Evolutionary conservation across 192 early-diverging fungal genomes (phyloP).

Genomic region (Linderina pennispora): DNA sequence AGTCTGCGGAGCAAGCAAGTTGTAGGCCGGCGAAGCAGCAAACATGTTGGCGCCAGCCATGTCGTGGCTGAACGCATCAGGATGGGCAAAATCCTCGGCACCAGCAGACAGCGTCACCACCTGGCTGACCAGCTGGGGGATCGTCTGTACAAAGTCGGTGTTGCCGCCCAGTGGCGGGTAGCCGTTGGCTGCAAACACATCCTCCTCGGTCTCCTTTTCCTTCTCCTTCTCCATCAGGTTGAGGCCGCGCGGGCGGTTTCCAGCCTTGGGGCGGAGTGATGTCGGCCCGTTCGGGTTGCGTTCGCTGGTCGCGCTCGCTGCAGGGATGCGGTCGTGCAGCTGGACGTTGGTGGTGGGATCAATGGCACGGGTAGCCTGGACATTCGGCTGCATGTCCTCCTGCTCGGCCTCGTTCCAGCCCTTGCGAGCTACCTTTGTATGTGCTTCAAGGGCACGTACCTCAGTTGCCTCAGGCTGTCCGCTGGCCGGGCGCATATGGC

Average conservation of each 20-base stretch:
- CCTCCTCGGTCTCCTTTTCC: constrained; percentile 18
- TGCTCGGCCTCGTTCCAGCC: too few relatives aligned
- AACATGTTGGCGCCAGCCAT: constrained; percentile 20
- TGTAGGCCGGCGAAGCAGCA: constrained; percentile 27
- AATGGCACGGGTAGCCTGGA: constrained; percentile 1
- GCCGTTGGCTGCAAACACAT: too few relatives aligned
- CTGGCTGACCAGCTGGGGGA: neutral
- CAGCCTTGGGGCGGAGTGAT: constrained; percentile 3
- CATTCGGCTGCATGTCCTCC: neutral
- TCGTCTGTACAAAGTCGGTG: too few relatives aligned
- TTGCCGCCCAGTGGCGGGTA: too few relatives aligned
- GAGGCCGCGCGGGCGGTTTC: constrained; percentile 1
- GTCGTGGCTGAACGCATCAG: constrained; percentile 28
- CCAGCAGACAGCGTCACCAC: neutral
- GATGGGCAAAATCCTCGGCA: constrained; percentile 17
- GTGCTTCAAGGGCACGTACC: too few relatives aligned
- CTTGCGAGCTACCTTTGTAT: too few relatives aligned
- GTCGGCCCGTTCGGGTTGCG: constrained; percentile 11
- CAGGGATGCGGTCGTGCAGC: neutral
- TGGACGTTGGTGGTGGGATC: neutral
- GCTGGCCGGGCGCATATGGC: too few relatives aligned
- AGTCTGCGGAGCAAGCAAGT: too few relatives aligned
- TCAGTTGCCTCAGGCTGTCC: too few relatives aligned
- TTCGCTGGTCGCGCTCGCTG: neutral
- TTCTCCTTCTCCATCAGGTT: constrained; percentile 24